A percentile compares a stretch with the other conserved stretches of the same genome.
These are phyloP conservation scores for Fraxinus americana DNA, from an alignment of 257 asterid species.

Conservation along the genomic window DNA sequence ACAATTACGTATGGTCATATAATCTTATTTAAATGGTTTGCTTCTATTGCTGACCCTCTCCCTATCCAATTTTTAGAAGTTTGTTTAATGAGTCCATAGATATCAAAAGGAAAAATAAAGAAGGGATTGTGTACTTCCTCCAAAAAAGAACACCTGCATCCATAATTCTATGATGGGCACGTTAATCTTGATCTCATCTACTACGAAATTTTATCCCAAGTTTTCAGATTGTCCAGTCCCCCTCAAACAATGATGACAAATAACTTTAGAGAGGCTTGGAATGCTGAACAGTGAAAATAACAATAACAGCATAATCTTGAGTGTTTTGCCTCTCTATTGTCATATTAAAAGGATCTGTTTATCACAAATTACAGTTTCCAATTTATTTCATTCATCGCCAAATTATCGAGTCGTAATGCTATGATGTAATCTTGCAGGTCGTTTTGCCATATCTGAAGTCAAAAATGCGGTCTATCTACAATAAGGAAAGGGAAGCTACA, in stretches of 20 bases:
- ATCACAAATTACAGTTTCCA: constrained; percentile 5
- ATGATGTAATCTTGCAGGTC: constrained; percentile 52
- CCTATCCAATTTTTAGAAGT: background rate
- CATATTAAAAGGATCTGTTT: constrained; percentile 15
- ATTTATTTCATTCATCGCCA: background rate
- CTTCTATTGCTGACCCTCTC: background rate
- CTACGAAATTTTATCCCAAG: background rate
- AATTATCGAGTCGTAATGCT: constrained; percentile 13
- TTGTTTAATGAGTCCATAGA: background rate
- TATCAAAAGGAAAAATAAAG: background rate
- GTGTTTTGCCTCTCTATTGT: background rate
- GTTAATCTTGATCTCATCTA: background rate
- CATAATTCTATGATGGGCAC: background rate
- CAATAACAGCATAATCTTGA: constrained; percentile 1
- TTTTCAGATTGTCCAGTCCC: background rate
- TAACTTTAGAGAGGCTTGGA: background rate
- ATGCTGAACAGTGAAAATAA: constrained; percentile 3
- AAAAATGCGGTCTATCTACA: constrained; percentile 73
- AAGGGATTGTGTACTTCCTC: background rate
- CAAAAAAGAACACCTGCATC: background rate
- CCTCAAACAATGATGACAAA: background rate
- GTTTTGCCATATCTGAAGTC: constrained; percentile 87
- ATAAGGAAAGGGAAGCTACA: constrained; percentile 89
- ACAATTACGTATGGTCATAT: background rate
- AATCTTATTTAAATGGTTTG: background rate